These are phyloP conservation scores for Hirsutella rhossiliensis DNA, from an alignment of 2,329 filamentous ascomycete species.

Conservation along the genomic window DNA sequence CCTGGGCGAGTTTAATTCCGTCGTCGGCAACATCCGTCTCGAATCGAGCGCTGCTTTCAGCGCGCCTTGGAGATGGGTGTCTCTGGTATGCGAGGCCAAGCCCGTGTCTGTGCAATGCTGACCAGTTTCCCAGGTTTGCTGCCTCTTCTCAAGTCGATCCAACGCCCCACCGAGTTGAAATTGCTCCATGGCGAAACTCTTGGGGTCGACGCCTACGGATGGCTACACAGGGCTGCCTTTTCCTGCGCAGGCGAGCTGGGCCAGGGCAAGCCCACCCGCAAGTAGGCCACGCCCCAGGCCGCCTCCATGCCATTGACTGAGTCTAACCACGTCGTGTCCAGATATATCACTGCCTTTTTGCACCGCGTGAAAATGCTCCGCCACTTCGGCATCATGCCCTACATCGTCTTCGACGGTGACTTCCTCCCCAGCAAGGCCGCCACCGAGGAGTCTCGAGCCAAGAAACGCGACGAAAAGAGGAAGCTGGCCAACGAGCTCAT, in stretches of 20 bases:
- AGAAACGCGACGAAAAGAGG: slow-evolving; percentile 65
- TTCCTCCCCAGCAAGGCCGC: slow-evolving; percentile 85
- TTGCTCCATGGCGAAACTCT: slow-evolving; percentile 80
- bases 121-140: slow-evolving; percentile 58
- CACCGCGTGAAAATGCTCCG: slow-evolving; percentile 86
- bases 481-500: slow-evolving; percentile 66
- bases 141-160: slow-evolving; percentile 89
- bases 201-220: slow-evolving; percentile 95
- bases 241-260: slow-evolving; percentile 86
- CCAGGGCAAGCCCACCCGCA: slow-evolving; percentile 74
- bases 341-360: slow-evolving; percentile 84
- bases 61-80: slow-evolving; percentile 21
- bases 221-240: slow-evolving; percentile 89
- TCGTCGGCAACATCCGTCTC: neutral
- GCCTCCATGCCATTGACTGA: neutral
- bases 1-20: no score
- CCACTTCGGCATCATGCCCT: slow-evolving; percentile 88
- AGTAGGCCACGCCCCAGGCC: slow-evolving; percentile 38
- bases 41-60: neutral
- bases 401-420: slow-evolving; percentile 92
- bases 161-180: slow-evolving; percentile 75
- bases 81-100: slow-evolving; percentile 14
- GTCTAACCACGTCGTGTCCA: slow-evolving; percentile 20
- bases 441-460: slow-evolving; percentile 69
- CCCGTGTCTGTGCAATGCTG: slow-evolving; percentile 4